Percentiles rank a stretch among this genome's conserved stretches.
These are phyloP conservation scores for Stromatinia cepivora DNA, from an alignment of 2,329 filamentous ascomycete species.

Conservation along the genomic window DNA sequence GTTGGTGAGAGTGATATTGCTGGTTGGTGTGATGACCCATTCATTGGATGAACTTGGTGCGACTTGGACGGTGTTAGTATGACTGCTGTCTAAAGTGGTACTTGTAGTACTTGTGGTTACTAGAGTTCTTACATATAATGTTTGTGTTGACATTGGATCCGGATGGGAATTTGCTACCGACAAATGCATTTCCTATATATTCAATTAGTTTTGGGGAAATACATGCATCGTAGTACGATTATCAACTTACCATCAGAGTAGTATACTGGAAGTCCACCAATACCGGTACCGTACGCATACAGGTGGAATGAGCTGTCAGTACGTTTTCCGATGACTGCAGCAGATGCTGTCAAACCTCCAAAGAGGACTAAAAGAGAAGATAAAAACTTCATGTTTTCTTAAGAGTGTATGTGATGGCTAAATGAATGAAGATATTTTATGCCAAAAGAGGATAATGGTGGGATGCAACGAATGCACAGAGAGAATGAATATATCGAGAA, in stretches of 20 bases:
- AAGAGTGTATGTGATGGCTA: background rate
- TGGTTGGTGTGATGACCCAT: conserved; percentile 14
- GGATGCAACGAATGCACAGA: background rate
- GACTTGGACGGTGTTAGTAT: conserved; percentile 1
- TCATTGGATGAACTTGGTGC: background rate
- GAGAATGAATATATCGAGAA: background rate
- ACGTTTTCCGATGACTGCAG: conserved; percentile 12
- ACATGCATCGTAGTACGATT: background rate
- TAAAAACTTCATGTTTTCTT: conserved; percentile 7
- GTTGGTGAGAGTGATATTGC: background rate
- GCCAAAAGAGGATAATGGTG: background rate
- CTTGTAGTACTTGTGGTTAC: background rate
- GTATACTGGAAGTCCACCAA: conserved; percentile 19
- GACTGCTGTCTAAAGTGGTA: background rate
- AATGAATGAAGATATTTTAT: background rate
- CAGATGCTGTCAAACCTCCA: conserved; percentile 10
- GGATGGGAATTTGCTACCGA: background rate
- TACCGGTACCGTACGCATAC: conserved; percentile 20
- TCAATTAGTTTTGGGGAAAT: background rate
- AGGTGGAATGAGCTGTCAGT: background rate
- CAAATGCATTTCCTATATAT: conserved; percentile 8
- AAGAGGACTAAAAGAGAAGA: conserved; percentile 16
- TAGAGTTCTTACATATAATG: conserved; percentile 12
- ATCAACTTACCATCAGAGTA: conserved; percentile 16
- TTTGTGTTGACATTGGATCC: conserved; percentile 13